Base-by-base conservation (phyloP, 495 filamentous ascomycete genomes). In the Aspergillus ellipticus region DNA sequence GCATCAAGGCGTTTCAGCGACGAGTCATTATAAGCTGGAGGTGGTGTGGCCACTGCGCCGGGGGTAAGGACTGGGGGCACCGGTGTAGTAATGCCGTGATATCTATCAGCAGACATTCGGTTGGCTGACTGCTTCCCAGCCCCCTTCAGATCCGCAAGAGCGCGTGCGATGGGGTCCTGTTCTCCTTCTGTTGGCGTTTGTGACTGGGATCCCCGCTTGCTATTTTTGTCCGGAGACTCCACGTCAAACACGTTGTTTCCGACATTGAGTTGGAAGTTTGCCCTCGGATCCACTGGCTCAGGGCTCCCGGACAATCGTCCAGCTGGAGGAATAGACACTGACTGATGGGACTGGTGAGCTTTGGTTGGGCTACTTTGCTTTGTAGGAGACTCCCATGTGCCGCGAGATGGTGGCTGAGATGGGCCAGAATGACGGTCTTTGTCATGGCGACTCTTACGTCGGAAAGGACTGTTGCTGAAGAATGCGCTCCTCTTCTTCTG, bases 191-290 rank as follows among this genome's bases (percentile, higher is more conserved):
- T 70, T 4, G 58, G 61, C 9, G 63, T 41, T 52, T 75, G 72
- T 1, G 77, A 51, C 53, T 75, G 72, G 2, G 77, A 53, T 16
- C 65, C 66, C 47, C 73, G 72, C 33, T 66, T 74, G 6, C 54
- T 51, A 46, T 70, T 70, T 37, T 73, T 73, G 53, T 93, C 90
- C 0, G 91, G 88, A 6, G 89, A 88, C n/a, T 89, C 88, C 7
- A 99, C 92, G 62, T 96, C 86, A 72, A 99, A 97, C 21, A 97
- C 92, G 61, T 97, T 99, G 63, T 90, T 87, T 7, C 95, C 95
- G 16, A 99, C 83, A 67, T 96, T 96, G n/a, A 99, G 79, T 45
- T 96, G 93, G 65, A 97, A 86, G 69, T 88, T 96, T 43, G 95
- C 89, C 35, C 92, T 83, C 31, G 95, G 92, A 67, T 96, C 93